Base-by-base conservation (phyloP, 805 yeast genomes). In the Saccharomyces cerevisiae region DNA sequence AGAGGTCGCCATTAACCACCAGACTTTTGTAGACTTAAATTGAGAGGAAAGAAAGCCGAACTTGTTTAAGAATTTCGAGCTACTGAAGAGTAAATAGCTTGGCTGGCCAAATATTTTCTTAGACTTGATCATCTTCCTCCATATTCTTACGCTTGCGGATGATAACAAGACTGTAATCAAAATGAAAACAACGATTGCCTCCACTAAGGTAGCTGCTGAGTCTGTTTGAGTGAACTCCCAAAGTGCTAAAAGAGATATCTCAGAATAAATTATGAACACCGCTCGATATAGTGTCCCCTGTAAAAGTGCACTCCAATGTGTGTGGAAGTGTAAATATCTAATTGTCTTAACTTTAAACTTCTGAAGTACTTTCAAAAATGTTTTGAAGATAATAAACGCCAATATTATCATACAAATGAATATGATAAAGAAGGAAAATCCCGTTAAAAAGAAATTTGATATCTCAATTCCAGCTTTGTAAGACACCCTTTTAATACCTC, bases 21-120 rank as follows among this genome's bases (percentile, higher is more conserved):
- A 94, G 72, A 86, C 94, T 58, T 83, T 79, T 53, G 85, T 87
- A 11, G 98, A 97, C 57, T 88, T 79, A 76, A 80, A 94, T 73
- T 90, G 97, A 41, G 90, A 89, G 63, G 94, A 94, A 59, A 94
- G 70, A 71, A 94, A 94, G 0, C 99, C 99, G 73, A 85, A 92
- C 64, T 87, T 81, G 76, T 89, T 89, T 61, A 94, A 76, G 56
- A 88, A 81, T 48, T 77, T 80, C 2, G 84, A 79, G 67, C 94
- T 96, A 49, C 98, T 96, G 65, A 79, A 94, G 57, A 94, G 77
- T 57, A 90, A 75, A 67, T 89, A 92, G 0, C 99, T 98, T 0
- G 99, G 96, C 64, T 90, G 92, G 65, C 87, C 84, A 75, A 84
- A 89, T 53, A 87, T 76, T 55, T 77, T 75, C 28, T 78, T 74